Percentiles rank a stretch among this genome's conserved stretches.
These are phyloP conservation scores for Scheffersomyces titani DNA, from an alignment of 1,139 yeast genomes.

Conservation along the genomic window DNA sequence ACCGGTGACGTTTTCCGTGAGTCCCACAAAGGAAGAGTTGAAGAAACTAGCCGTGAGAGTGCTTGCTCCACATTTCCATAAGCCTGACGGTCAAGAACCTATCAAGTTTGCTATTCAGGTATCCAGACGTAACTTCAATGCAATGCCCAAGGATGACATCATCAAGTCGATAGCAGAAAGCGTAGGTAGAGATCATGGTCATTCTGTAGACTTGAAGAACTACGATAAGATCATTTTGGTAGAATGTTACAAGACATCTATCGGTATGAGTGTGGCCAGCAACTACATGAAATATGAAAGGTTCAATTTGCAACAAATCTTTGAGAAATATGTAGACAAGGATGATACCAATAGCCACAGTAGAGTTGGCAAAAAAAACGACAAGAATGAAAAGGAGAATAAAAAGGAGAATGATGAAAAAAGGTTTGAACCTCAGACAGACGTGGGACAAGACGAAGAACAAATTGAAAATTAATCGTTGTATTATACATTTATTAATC, in stretches of 20 bases:
- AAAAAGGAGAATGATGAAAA: conserved; percentile 3
- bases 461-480: conserved; percentile 2
- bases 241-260: conserved; percentile 82
- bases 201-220: conserved; percentile 76
- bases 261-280: conserved; percentile 79
- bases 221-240: conserved; percentile 79
- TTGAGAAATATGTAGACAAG: conserved; percentile 41
- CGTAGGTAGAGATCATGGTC: conserved; percentile 72
- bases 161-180: conserved; percentile 70
- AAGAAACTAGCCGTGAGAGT: conserved; percentile 57
- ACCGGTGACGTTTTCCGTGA: conserved; percentile 76
- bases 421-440: conserved; percentile 3
- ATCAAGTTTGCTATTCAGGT: conserved; percentile 81
- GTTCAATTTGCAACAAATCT: conserved; percentile 65
- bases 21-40: conserved; percentile 71
- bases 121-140: conserved; percentile 74
- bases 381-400: conserved; percentile 1
- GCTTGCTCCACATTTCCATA: conserved; percentile 68
- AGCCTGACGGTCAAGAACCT: conserved; percentile 47
- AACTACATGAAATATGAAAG: conserved; percentile 57
- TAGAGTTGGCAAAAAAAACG: conserved; percentile 8
- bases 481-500: background rate
- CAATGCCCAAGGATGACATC: conserved; percentile 66
- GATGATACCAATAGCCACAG: conserved; percentile 14
- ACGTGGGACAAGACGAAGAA: conserved; percentile 4